phyloP scores from a whole-genome alignment of 2,329 filamentous ascomycete genomes.

The Pseudogymnoascus pannorum region DNA sequence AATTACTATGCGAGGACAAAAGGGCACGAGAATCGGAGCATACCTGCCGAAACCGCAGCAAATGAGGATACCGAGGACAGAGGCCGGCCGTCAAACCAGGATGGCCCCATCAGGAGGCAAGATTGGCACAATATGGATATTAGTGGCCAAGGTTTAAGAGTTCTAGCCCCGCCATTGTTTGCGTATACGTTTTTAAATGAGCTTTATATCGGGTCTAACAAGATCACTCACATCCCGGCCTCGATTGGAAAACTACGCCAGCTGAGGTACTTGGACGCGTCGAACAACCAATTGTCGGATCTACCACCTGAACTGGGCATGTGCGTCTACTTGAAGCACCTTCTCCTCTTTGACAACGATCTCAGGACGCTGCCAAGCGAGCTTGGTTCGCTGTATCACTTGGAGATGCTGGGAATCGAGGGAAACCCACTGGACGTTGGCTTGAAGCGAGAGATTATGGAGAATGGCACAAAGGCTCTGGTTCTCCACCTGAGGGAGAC shows the following conservation, averaged over 20 bases:
- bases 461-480: slow-evolving; percentile 78
- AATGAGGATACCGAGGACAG: slow-evolving; percentile 46
- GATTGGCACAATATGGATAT: slow-evolving; percentile 93
- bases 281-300: slow-evolving; percentile 74
- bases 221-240: slow-evolving; percentile 70
- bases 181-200: slow-evolving; percentile 83
- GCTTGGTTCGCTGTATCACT: slow-evolving; percentile 77
- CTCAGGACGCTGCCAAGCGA: slow-evolving; percentile 77
- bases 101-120: slow-evolving; percentile 61
- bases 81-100: slow-evolving; percentile 53
- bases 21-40: slow-evolving; percentile 61
- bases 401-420: slow-evolving; percentile 86
- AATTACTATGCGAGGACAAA: slow-evolving; percentile 68
- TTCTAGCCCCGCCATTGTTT: slow-evolving; percentile 73
- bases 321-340: slow-evolving; percentile 83
- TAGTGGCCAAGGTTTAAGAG: slow-evolving; percentile 88
- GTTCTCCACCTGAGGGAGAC: slow-evolving; percentile 77
- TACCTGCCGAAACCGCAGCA: slow-evolving; percentile 41
- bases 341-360: slow-evolving; percentile 85
- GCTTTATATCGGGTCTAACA: slow-evolving; percentile 90
- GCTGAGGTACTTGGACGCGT: slow-evolving; percentile 77
- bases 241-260: slow-evolving; percentile 76
- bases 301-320: slow-evolving; percentile 91
- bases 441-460: slow-evolving; percentile 74
- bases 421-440: slow-evolving; percentile 77